phyloP scores from a whole-genome alignment of 2,329 filamentous ascomycete species.

The Lachnellula willkommii region DNA sequence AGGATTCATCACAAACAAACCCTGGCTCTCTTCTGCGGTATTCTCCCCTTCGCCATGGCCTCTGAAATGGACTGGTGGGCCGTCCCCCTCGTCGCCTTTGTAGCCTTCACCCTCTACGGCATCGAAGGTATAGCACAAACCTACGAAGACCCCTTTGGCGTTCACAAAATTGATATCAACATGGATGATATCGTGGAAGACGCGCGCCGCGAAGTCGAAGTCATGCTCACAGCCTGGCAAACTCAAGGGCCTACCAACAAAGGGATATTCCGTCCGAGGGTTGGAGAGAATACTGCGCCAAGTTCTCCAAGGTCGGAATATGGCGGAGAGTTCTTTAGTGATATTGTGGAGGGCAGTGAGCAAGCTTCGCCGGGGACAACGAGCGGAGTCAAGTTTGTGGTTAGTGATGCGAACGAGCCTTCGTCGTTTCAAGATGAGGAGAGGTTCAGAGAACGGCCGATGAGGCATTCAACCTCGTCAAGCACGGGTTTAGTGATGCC shows the following conservation, averaged over 20 bases:
- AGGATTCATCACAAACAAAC: slow-evolving; percentile 61
- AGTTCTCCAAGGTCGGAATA: slow-evolving; percentile 14
- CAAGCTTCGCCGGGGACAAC: not conserved
- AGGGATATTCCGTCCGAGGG: slow-evolving; percentile 23
- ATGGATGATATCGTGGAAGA: slow-evolving; percentile 62
- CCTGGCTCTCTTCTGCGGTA: slow-evolving; percentile 53
- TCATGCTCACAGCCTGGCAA: slow-evolving; percentile 53
- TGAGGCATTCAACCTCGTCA: not conserved
- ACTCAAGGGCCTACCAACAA: slow-evolving; percentile 23
- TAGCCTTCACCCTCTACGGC: slow-evolving; percentile 59
- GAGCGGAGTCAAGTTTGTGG: slow-evolving; percentile 17
- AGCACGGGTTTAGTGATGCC: no score
- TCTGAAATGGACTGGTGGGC: slow-evolving; percentile 59
- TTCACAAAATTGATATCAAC: slow-evolving; percentile 62
- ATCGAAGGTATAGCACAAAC: slow-evolving; percentile 50
- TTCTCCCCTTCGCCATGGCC: slow-evolving; percentile 59
- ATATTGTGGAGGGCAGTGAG: slow-evolving; percentile 5
- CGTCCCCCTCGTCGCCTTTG: slow-evolving; percentile 52
- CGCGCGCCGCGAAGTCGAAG: slow-evolving; percentile 50
- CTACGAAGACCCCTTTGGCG: slow-evolving; percentile 62
- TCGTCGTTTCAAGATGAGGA: slow-evolving; percentile 13
- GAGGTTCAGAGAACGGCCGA: slow-evolving; percentile 5
- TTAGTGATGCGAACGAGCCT: slow-evolving; percentile 9
- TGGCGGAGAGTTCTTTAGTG: slow-evolving; percentile 11
- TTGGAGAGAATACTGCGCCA: not conserved